Conservation (phyloP, 83 land plant species). For the Picea abies region DNA sequence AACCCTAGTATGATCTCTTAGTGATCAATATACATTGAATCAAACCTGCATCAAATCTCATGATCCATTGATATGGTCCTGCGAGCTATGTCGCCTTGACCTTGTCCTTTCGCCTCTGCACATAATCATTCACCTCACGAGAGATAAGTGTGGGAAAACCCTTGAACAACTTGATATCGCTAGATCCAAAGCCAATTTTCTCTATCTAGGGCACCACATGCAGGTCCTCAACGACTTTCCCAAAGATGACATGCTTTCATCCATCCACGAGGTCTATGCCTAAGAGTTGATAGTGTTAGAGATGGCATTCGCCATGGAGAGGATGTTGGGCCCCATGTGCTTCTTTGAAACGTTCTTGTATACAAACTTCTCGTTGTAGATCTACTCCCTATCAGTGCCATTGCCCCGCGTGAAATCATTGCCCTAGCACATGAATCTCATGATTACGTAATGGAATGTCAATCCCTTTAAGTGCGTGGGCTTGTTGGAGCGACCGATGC, state of each 20-base stretch:
- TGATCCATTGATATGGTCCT: no score
- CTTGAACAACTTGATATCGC: neutral
- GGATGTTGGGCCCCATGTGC: conserved; percentile 1
- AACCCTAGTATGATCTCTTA: no score
- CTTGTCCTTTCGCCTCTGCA: no score
- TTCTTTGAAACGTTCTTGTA: conserved; percentile 20
- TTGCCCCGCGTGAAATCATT: conserved; percentile 35
- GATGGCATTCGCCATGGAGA: conserved; percentile 23
- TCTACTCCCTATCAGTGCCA: conserved; percentile 38
- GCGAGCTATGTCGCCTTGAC: no score
- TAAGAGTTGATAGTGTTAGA: conserved; percentile 18
- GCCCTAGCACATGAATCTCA: conserved; percentile 30
- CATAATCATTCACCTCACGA: no score
- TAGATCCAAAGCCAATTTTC: conserved; percentile 12
- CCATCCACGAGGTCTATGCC: conserved; percentile 17
- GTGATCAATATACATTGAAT: no score
- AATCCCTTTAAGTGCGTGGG: conserved; percentile 55
- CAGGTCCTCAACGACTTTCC: conserved; percentile 11
- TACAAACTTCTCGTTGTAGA: conserved; percentile 19
- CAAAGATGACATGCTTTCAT: conserved; percentile 24
- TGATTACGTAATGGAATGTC: conserved; percentile 62
- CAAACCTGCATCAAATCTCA: no score
- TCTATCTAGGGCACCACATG: conserved; percentile 16
- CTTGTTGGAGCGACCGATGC: conserved; percentile 33
- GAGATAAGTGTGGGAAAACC: no score